Evolutionary conservation across 2,329 filamentous ascomycete genomes (phyloP).

Genomic region (Chaetothyriales sp.): DNA sequence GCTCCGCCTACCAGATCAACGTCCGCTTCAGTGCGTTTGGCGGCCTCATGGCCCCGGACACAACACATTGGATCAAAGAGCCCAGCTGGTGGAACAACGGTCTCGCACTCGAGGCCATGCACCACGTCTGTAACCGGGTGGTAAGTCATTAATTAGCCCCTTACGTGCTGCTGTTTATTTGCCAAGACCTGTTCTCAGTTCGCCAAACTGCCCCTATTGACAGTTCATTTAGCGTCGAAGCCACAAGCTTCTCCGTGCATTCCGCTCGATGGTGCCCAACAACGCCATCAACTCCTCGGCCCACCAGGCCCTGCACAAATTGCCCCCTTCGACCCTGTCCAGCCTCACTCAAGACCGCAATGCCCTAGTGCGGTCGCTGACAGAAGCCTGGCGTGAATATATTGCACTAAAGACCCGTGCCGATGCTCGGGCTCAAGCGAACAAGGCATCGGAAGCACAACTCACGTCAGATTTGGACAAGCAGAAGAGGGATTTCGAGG

Average conservation of each 20-base stretch:
- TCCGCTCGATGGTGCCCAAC: slow-evolving; percentile 33
- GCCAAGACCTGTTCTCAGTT: slow-evolving; percentile 59
- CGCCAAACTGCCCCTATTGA: slow-evolving; percentile 87
- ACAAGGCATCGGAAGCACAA: slow-evolving; percentile 96
- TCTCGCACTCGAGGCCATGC: slow-evolving; percentile 85
- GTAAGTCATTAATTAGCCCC: slow-evolving; percentile 42
- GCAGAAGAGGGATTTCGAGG: slow-evolving; percentile 98
- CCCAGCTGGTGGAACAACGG: slow-evolving; percentile 98
- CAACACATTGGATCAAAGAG: slow-evolving; percentile 90
- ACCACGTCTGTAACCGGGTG: slow-evolving; percentile 95
- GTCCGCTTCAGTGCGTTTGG: slow-evolving; percentile 92
- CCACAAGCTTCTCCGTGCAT: slow-evolving; percentile 85
- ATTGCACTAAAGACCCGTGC: slow-evolving; percentile 97
- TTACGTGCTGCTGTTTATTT: too few relatives aligned
- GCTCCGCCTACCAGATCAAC: slow-evolving; percentile 75
- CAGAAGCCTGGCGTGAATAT: slow-evolving; percentile 97
- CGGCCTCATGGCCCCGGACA: slow-evolving; percentile 88
- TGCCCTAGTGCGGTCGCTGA: slow-evolving; percentile 89
- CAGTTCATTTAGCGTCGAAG: slow-evolving; percentile 80
- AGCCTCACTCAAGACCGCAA: slow-evolving; percentile 95
- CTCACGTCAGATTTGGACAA: slow-evolving; percentile 90
- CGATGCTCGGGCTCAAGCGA: slow-evolving; percentile 91
- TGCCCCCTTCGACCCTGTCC: slow-evolving; percentile 92
- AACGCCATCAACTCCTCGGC: background rate
- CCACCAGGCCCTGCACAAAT: slow-evolving; percentile 42